Evolutionary conservation across 2,329 filamentous ascomycete species (phyloP).

Genomic region (Phaeosphaeriaceae sp.): DNA sequence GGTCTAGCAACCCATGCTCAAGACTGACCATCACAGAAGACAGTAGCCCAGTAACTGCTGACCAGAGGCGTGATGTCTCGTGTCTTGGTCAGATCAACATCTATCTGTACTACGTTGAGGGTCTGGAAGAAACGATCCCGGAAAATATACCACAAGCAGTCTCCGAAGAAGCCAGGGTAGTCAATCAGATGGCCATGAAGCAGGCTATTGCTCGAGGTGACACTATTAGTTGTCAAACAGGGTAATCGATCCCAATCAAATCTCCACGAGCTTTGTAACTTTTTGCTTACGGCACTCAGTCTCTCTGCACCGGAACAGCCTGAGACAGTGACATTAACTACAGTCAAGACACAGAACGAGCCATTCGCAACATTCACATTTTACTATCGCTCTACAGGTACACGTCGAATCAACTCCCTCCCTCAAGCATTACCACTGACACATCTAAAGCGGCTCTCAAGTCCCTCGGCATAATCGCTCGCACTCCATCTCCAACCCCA

Average conservation of each 20-base stretch:
- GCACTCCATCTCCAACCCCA: constrained; percentile 24
- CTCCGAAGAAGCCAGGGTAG: background rate
- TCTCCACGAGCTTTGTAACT: no score
- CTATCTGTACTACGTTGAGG: constrained; percentile 7
- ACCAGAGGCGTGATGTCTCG: background rate
- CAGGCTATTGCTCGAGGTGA: background rate
- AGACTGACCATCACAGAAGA: background rate
- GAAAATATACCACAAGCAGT: background rate
- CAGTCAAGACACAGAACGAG: background rate
- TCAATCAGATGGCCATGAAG: background rate
- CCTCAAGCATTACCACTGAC: background rate
- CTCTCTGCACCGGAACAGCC: background rate
- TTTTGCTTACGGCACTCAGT: background rate
- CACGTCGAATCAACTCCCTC: background rate
- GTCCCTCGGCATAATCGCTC: constrained; percentile 33
- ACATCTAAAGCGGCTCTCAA: constrained; percentile 23
- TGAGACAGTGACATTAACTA: background rate
- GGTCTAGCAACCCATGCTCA: background rate
- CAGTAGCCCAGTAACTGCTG: background rate
- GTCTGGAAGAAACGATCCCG: background rate
- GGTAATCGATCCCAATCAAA: background rate
- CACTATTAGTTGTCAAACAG: background rate
- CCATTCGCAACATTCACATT: constrained; percentile 19
- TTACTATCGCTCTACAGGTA: constrained; percentile 19
- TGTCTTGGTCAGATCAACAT: constrained; percentile 3